Percentiles rank a stretch among this genome's conserved stretches.
These are phyloP conservation scores for Penicillium sp. DNA, from an alignment of 2,329 filamentous ascomycete species.

Conservation along the genomic window DNA sequence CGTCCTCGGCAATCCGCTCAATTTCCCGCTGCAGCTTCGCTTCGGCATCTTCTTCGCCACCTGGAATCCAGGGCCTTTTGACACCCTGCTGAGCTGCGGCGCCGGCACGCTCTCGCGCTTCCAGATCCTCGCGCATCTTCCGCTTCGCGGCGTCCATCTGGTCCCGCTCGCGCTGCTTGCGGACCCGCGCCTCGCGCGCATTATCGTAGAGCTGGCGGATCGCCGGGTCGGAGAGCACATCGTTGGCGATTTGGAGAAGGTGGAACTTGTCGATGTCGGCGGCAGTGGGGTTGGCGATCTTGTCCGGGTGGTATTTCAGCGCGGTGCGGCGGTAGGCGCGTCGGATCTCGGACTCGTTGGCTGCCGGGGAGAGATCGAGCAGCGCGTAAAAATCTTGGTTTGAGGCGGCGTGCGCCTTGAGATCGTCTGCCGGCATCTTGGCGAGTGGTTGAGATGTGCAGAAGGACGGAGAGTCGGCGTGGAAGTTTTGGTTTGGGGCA, in stretches of 20 bases:
- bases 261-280: conserved; percentile 80
- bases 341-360: conserved; percentile 71
- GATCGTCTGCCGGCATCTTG: conserved; percentile 45
- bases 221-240: conserved; percentile 71
- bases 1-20: conserved; percentile 55
- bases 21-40: conserved; percentile 57
- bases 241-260: conserved; percentile 79
- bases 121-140: conserved; percentile 82
- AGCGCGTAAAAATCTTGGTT: conserved; percentile 76
- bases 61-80: conserved; percentile 55
- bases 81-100: conserved; percentile 51
- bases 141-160: conserved; percentile 72
- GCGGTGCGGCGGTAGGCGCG: conserved; percentile 82
- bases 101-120: conserved; percentile 67
- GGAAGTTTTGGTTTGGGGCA: not conserved
- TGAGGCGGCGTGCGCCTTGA: conserved; percentile 61
- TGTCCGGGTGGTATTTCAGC: conserved; percentile 93
- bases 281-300: conserved; percentile 68
- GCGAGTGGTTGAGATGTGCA: conserved; percentile 2
- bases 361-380: conserved; percentile 66
- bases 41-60: conserved; percentile 45
- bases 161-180: conserved; percentile 70
- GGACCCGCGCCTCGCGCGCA: conserved; percentile 68
- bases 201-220: conserved; percentile 78
- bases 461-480: not conserved